phyloP scores from a whole-genome alignment of 805 yeast genomes.

The Metschnikowia anglica region DNA sequence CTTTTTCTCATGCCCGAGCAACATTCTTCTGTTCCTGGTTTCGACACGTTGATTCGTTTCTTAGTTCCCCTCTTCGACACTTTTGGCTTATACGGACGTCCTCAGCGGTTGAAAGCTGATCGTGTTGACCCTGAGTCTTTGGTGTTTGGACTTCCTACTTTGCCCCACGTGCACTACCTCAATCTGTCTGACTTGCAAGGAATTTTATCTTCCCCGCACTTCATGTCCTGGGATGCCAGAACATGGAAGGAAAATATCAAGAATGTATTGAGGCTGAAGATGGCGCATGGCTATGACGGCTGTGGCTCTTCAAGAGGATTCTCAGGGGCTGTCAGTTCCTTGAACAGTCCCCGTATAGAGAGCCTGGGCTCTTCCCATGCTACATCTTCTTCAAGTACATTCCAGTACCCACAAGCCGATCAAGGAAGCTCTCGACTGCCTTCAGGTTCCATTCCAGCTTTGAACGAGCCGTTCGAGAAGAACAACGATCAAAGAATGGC shows the following conservation, averaged over 20 bases:
- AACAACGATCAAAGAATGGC: background rate
- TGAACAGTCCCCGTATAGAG: conserved; percentile 38
- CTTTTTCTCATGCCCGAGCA: conserved; percentile 46
- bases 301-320: conserved; percentile 64
- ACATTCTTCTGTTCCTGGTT: conserved; percentile 48
- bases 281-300: conserved; percentile 60
- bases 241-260: conserved; percentile 36
- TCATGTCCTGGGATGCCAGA: conserved; percentile 38
- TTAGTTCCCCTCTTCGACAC: conserved; percentile 42
- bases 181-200: conserved; percentile 32
- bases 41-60: conserved; percentile 47
- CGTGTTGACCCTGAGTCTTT: conserved; percentile 41
- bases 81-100: conserved; percentile 48
- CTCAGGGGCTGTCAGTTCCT: conserved; percentile 56
- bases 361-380: conserved; percentile 8
- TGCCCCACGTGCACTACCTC: conserved; percentile 45
- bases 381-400: conserved; percentile 1
- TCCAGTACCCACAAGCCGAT: background rate
- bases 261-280: conserved; percentile 32
- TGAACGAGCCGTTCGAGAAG: background rate
- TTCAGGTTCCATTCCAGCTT: conserved; percentile 2
- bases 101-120: conserved; percentile 43
- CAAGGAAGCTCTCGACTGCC: background rate
- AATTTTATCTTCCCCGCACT: conserved; percentile 26
- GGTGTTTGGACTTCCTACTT: conserved; percentile 48